Evolutionary conservation across 2,329 filamentous ascomycete genomes (phyloP), one percentile per base, ranked within the genome.

Genomic region (Helminthosporium solani): DNA sequence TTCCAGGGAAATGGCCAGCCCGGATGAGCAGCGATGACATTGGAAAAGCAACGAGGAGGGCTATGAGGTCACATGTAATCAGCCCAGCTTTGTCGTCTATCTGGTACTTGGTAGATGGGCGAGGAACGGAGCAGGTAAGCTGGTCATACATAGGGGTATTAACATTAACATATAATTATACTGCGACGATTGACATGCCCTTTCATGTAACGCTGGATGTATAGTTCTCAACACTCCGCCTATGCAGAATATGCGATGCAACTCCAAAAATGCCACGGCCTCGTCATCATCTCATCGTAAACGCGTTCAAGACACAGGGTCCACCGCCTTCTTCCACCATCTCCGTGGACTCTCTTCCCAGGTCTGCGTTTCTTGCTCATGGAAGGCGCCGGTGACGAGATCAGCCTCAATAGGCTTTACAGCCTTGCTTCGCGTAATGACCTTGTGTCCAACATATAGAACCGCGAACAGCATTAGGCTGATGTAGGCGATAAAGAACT

Each of bases 401-500:
- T 77, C 75, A 8, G 73, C 73, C 14, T 75, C 70, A 4, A 50
- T 49, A 2, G 73, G 57, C 7, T 65, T 67, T 50, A 76, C 61
- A 36, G 76, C 71, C 28, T 63, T 62, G 37, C 64, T 68, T 45
- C 67, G 58, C 18, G 62, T 67, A 1, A 63, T 42, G 18, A 67
- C 20, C 54, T 70, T 92, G 73, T 87, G 85, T 2, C 76, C 81
- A 11, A 80, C 6, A 58, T 86, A 87, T 0, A 86, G 72, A 0
- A 73, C 67, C 2, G 50, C 59, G 50, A 71, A 71, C 4, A 71
- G 56, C 35, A 71, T 70, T 43, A 72, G 42, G 47, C 66, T 70
- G 49, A 72, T 56, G 49, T 72, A 72, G 1, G 63, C 60, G 34
- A 71, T 66, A 52, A 72, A 71, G 52, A 72, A 72, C 15, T 63